These are phyloP conservation scores for Insectozyma bohioensis DNA, from an alignment of 1,139 yeast species.

Conservation along the genomic window DNA sequence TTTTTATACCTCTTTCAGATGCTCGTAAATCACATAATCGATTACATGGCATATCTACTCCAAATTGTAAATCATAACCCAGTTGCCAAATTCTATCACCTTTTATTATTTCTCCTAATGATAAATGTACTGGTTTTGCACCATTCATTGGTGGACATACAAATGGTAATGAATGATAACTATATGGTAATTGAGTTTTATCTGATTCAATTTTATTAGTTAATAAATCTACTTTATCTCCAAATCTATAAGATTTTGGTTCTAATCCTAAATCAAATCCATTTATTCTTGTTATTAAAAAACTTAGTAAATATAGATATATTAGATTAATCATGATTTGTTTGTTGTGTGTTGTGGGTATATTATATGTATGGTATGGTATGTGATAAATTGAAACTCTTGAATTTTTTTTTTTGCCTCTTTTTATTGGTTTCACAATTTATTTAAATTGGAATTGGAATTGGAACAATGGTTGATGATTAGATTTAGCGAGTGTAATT, in stretches of 20 bases:
- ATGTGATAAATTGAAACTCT: no score
- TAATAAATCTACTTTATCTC: conserved; percentile 65
- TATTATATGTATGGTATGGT: no score
- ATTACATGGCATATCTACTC: conserved; percentile 62
- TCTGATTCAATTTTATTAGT: conserved; percentile 82
- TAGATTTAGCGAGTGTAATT: no score
- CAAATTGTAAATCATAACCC: conserved; percentile 62
- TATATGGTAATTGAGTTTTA: conserved; percentile 72
- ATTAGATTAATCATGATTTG: no score
- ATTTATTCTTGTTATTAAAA: not conserved
- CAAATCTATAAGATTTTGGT: conserved; percentile 37
- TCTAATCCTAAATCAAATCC: conserved; percentile 19
- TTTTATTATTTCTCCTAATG: conserved; percentile 72
- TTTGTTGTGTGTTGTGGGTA: no score
- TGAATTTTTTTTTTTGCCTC: not conserved
- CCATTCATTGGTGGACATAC: conserved; percentile 67
- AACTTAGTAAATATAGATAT: conserved; percentile 3
- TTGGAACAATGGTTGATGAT: no score
- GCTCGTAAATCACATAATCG: conserved; percentile 66
- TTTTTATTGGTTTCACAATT: no score
- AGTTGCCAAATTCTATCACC: conserved; percentile 84
- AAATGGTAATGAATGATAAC: conserved; percentile 76
- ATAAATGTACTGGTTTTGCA: conserved; percentile 61
- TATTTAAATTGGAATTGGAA: no score
- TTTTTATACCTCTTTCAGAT: conserved; percentile 45